Base-by-base conservation (phyloP, 2,329 filamentous ascomycete species). In the Plenodomus tracheiphilus region DNA sequence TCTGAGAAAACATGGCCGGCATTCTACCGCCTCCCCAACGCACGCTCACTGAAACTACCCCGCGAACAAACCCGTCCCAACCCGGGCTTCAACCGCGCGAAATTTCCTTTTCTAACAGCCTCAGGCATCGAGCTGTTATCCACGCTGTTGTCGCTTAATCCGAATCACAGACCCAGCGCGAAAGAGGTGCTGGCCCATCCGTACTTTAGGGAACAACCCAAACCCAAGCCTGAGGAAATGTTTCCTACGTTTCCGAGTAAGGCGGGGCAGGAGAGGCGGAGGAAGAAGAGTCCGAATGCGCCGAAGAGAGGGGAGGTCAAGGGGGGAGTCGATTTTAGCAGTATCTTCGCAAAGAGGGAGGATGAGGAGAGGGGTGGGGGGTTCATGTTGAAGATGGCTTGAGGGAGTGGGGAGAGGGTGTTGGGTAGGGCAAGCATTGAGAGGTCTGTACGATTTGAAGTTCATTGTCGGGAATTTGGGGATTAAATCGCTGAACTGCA, bases 161-260 rank as follows among this genome's bases (percentile, higher is more conserved):
- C 94, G 0, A 79, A 78, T 1, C 72, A 75, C 4, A 79, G 94
- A 16, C 91, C 90, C 0, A 80, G 82, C 2, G 91, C 93, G 1
- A 77, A 77, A 41, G 83, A 91, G 51, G 85, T 95, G 69, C 79
- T 97, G 30, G 77, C 80, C 40, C 90, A 97, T 71, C 79, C 85
- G 30, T 99, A 96, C 72, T 99, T 99, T 72, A 79, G 73, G 16
- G 92, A 97, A 74, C 88, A 95, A 60, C 94, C 94, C 1, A 88
- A 88, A 52, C 90, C 92, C 1, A 97, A 97, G 75, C 85, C 87
- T 7, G 88, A 90, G 68, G 88, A 87, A 62, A 87, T 99, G 86
- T 97, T 99, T 68, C 94, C 94, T 2, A 97, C 94, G 0, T 99
- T 97, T 70, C 94, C 94, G 0, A 94, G 89, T 62, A 97, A 96